Evolutionary conservation across 2,329 filamentous ascomycete genomes (phyloP), one percentile per base, ranked within the genome.

Genomic region (Epichloe baconii): DNA sequence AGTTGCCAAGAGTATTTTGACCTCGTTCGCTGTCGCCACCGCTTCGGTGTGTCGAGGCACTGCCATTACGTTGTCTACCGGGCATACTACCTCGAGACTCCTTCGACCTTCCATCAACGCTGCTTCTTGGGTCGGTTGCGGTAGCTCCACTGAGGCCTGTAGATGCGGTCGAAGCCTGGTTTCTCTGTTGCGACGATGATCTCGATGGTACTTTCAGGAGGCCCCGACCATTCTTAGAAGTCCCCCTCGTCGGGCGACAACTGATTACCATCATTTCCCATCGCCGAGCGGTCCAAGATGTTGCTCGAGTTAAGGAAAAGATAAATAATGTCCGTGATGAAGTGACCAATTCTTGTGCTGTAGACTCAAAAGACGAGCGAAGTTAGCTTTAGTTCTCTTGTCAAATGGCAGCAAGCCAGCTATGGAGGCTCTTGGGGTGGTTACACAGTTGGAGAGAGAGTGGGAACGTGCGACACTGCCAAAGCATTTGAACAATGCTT

Each of bases 71-170:
- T 60, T 78, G 76, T 57, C 77, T 73, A 55, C 76, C 80, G 51
- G 80, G 68, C 59, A 83, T 79, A 67, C 82, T 86, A 57, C 74
- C 71, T 68, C 76, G 81, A 54, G 79, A 83, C 58, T 79, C 80
- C 66, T 80, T 84, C 47, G 83, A 86, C 57, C 76, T 74, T 53
- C 76, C 76, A 58, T 78, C 76, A 59, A 82, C 79, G 63, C 79
- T 84, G 60, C 80, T 80, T 64, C 76, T 71, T 51, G 76, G 70
- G 58, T 82, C 78, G 65, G 71, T 76, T 51, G 74, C 75, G 49
- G 79, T 81, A 45, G 71, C 75, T 59, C 79, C 79, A 65, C 77
- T 82, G 55, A 83, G 66, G 47, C 76, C 79, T 42, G 79, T 80
- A 44, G 76, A 71, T 51, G 78, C 78, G 51, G 78, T 73, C 44